These are phyloP conservation scores for Venturia pyrina DNA, from an alignment of 2,329 filamentous ascomycete genomes.

Conservation along the genomic window DNA sequence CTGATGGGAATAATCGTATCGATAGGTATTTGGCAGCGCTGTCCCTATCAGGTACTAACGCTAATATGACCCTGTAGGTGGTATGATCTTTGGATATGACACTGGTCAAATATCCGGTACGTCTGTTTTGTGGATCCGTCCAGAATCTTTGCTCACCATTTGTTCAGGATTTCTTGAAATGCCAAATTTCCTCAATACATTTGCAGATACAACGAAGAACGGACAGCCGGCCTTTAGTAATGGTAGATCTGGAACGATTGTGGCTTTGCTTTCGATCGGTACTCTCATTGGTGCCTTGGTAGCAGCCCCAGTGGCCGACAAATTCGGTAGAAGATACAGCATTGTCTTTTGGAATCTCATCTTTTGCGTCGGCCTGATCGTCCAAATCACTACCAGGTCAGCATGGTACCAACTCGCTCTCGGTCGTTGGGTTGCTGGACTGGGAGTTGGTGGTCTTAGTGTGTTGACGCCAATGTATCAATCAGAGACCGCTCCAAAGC, in stretches of 20 bases:
- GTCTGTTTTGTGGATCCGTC: not conserved
- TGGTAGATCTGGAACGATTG: conserved; percentile 29
- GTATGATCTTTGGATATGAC: conserved; percentile 13
- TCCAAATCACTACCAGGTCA: conserved; percentile 31
- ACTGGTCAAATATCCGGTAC: conserved; percentile 12
- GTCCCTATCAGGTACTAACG: not conserved
- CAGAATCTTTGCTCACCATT: conserved; percentile 1
- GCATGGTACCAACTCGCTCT: conserved; percentile 39
- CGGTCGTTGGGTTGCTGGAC: conserved; percentile 32
- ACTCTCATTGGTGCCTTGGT: conserved; percentile 32
- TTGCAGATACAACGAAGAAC: conserved; percentile 8
- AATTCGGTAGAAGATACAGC: conserved; percentile 36
- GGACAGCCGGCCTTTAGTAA: conserved; percentile 19
- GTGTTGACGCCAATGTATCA: conserved; percentile 53
- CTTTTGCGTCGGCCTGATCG: conserved; percentile 32
- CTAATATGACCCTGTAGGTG: not conserved
- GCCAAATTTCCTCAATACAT: conserved; percentile 12
- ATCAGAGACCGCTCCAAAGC: conserved; percentile 53
- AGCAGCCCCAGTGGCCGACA: conserved; percentile 42
- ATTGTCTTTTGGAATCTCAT: conserved; percentile 39
- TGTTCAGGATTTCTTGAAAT: conserved; percentile 13
- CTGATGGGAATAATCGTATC: conserved; percentile 11
- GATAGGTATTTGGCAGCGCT: not conserved
- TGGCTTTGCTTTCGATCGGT: conserved; percentile 26
- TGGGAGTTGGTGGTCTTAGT: conserved; percentile 34